A percentile compares a stretch with the other conserved stretches of the same genome.
Evolutionary conservation across 139 green algal genomes (phyloP).

Genomic region (Asterochloris erici): DNA sequence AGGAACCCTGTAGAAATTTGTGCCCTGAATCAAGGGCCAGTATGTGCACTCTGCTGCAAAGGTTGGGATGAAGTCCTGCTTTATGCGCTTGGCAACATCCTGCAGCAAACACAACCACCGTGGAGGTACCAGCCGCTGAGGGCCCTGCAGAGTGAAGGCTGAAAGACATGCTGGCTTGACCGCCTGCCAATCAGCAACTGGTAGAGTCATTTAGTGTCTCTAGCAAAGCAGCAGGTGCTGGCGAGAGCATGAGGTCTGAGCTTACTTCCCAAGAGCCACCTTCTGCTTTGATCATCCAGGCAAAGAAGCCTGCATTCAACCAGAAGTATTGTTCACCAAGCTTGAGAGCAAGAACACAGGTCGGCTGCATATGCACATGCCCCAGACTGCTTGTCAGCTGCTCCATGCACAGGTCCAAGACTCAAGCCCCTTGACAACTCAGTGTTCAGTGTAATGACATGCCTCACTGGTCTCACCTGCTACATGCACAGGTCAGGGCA

Average conservation of each 20-base stretch:
- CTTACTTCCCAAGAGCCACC: constrained; percentile 23
- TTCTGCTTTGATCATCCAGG: constrained; percentile 26
- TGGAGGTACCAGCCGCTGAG: background rate
- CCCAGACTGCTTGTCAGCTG: no score
- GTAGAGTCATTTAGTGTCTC: background rate
- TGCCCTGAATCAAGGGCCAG: constrained; percentile 33
- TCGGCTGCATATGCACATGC: no score
- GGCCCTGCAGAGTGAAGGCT: background rate
- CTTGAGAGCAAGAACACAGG: no score
- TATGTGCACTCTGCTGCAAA: constrained; percentile 28
- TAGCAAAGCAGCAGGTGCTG: background rate
- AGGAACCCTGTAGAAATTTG: constrained; percentile 40
- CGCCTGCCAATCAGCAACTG: background rate
- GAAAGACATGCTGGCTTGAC: background rate
- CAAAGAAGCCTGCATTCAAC: constrained; percentile 15
- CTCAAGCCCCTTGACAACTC: no score
- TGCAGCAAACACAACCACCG: constrained; percentile 5
- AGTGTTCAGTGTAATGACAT: no score
- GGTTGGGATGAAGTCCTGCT: constrained; percentile 29
- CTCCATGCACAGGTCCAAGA: no score
- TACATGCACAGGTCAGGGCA: no score
- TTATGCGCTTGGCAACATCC: constrained; percentile 25
- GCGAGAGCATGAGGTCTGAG: background rate
- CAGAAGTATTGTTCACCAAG: no score
- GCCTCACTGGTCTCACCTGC: no score